phyloP scores from a whole-genome alignment of 345 rosid genomes.

The Theobroma cacao region DNA sequence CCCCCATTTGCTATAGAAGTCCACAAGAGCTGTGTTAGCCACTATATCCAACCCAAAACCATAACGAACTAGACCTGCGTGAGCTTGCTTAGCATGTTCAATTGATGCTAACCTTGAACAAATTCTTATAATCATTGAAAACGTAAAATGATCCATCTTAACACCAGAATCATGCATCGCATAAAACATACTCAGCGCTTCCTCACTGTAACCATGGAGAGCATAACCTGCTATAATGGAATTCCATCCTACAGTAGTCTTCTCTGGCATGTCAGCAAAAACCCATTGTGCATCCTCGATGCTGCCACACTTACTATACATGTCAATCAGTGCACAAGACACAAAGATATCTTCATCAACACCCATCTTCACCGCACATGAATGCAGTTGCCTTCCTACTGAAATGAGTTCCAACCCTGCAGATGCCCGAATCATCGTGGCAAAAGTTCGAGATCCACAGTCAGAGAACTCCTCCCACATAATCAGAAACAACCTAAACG shows the following conservation, averaged over 20 bases:
- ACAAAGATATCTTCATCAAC: slow-evolving; percentile 49
- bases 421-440: slow-evolving; percentile 64
- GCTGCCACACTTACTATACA: slow-evolving; percentile 89
- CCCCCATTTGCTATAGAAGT: slow-evolving; percentile 97
- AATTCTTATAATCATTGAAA: slow-evolving; percentile 64
- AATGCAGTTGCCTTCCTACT: slow-evolving; percentile 67
- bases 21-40: slow-evolving; percentile 76
- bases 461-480: slow-evolving; percentile 84
- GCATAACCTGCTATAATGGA: slow-evolving; percentile 72
- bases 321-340: slow-evolving; percentile 73
- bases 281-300: slow-evolving; percentile 68
- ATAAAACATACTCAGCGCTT: slow-evolving; percentile 64
- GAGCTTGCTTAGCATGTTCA: slow-evolving; percentile 80
- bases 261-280: slow-evolving; percentile 75
- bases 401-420: slow-evolving; percentile 60
- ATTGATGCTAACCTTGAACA: slow-evolving; percentile 71
- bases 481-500: slow-evolving; percentile 53
- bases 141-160: slow-evolving; percentile 71
- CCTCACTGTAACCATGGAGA: slow-evolving; percentile 75
- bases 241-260: slow-evolving; percentile 85
- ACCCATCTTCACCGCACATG: slow-evolving; percentile 59
- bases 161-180: slow-evolving; percentile 75
- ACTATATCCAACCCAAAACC: slow-evolving; percentile 74
- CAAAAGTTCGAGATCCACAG: slow-evolving; percentile 48
- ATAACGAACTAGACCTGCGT: slow-evolving; percentile 61